Base-by-base conservation (phyloP, 495 filamentous ascomycete genomes). In the Penicillium cinerascens region DNA sequence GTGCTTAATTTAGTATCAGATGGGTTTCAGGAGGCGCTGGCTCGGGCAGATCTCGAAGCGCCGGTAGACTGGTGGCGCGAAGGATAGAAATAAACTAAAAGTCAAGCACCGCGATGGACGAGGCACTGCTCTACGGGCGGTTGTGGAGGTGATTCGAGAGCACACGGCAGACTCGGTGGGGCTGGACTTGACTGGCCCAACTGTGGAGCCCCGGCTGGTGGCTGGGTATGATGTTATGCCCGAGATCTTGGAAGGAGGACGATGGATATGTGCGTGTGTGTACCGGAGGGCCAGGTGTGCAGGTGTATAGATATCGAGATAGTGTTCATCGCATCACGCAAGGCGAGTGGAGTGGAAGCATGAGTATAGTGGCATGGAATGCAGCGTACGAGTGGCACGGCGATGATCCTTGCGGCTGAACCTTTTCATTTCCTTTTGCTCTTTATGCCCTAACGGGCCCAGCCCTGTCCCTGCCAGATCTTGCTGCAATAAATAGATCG, bases 141-240 rank as follows among this genome's bases (percentile, higher is more conserved):
- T 33, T 33, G 1, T 13, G 11, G 35, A 26, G 44, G 39, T 6
- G 36, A 29, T 13, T 40, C 15, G 20, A 21, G 27, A 37, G 1
- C 3, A 26, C 5, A 22, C 8, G 21, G 39, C n/a, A 26, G 20
- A 27, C 4, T 22, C 11, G 21, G 25, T 2, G 22, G 20, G 10
- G 33, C 36, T n/a, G n/a, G n/a, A 38, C 7, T 7, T 21, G 15
- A 18, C 26, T 22, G 18, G 35, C 50, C 45, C 53, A 52, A 53
- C 41, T 57, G 49, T 50, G 25, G 50, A 37, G 33, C 52, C 47
- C 41, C 49, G 36, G 47, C 33, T 16, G 42, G 41, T 43, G 56
- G 51, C 46, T 55, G 58, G 49, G 37, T 52, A 29, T 39, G 49
- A 56, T 60, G 49, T 26, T 52, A 55, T 55, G 49, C 49, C 26